Conservation (phyloP, 2,329 filamentous ascomycete species). For the Verticillium nubilum region DNA sequence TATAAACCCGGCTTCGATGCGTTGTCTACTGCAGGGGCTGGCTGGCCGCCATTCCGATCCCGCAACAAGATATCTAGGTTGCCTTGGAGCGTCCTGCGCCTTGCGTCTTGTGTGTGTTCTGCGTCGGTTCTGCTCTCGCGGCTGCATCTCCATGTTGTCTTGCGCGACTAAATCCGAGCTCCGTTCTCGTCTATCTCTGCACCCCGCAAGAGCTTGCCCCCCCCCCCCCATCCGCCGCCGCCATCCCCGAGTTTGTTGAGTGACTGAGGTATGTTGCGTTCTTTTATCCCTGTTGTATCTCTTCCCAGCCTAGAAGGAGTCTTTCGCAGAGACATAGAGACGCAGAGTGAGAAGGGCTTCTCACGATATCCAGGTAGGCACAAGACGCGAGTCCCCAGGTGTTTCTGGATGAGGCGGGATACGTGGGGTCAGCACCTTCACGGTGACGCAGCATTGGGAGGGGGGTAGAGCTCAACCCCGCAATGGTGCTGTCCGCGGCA, state of each 20-base stretch:
- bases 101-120: too few relatives aligned
- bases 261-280: not conserved
- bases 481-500: not conserved
- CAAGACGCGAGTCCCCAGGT: not conserved
- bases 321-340: not conserved
- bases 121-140: not conserved
- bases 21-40: not conserved
- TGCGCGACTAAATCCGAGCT: not conserved
- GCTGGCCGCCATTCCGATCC: not conserved
- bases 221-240: not conserved
- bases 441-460: not conserved
- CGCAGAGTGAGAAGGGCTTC: not conserved
- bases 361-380: not conserved
- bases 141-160: not conserved
- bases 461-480: not conserved
- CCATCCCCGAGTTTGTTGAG: not conserved
- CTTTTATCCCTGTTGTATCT: not conserved
- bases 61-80: not conserved
- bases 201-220: not conserved
- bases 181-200: not conserved
- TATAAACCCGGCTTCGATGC: not conserved
- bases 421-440: not conserved
- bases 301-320: not conserved
- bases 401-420: not conserved
- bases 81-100: not conserved